Base-by-base conservation (phyloP, 345 rosid species). In the Turritis glabra region DNA sequence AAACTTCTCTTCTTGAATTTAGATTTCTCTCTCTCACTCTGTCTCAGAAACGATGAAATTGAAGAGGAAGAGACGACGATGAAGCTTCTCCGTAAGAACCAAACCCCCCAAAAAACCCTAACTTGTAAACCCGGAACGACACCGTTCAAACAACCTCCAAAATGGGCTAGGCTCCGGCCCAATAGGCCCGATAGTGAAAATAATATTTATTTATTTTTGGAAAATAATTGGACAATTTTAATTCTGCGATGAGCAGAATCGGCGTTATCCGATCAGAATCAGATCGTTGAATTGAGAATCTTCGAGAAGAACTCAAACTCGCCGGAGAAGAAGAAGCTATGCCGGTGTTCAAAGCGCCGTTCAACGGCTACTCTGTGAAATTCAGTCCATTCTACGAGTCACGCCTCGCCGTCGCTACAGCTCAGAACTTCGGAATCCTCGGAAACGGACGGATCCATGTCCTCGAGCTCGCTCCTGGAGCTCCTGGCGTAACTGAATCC, bases 371-470 rank as follows among this genome's bases (percentile, higher is more conserved):
- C 86, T 84, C 93, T 62, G 97, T 94, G 35, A 88, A 84, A 71
- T 91, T 94, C 84, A 88, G 95, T 54, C 98, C 98, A 0, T 91
- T 91, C 82, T 80, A 88, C 84, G 97, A 91, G 72, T 82, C 89
- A 25, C 93, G 93, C 10, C 84, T 94, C 58, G 96, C 93, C 73
- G 97, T 88, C 44, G 97, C 90, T 56, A 93, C 98, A 21, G 82
- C 98, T 22, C 97, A 91, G 53, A 93, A 91, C 82, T 93, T 90
- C 72, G 98, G 98, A 46, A 93, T 93, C 81, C 88, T 93, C 50
- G 97, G 98, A 19, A 94, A 91, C 73, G 98, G 96, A 12, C 95
- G 97, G 68, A 60, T 91, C 73, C 97, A 94, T 77, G 85, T 94
- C 51, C 89, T 94, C 79, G 84, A 89, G 75, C 88, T 94, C 0